Percentiles rank a stretch among this genome's conserved stretches.
Evolutionary conservation across 345 rosid genomes (phyloP).

Genomic region (Populus ilicifolia): DNA sequence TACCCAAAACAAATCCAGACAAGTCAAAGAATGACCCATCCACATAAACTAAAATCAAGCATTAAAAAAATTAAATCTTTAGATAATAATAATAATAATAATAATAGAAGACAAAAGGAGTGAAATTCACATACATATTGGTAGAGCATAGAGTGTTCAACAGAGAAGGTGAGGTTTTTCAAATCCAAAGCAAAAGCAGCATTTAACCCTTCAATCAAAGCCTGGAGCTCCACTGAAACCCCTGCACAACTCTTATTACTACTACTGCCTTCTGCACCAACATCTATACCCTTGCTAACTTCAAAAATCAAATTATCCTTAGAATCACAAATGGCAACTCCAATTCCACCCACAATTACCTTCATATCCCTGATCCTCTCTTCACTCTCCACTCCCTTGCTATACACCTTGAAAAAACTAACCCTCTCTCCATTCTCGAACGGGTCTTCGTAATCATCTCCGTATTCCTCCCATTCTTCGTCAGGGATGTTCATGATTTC

Average conservation of each 20-base stretch:
- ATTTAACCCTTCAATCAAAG: conserved; percentile 58
- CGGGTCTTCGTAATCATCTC: conserved; percentile 48
- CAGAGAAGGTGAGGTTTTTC: conserved; percentile 34
- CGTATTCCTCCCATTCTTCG: conserved; percentile 47
- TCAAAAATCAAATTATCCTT: conserved; percentile 28
- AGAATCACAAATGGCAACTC: conserved; percentile 34
- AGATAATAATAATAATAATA: neutral
- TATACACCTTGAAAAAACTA: conserved; percentile 22
- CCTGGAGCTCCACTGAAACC: conserved; percentile 34
- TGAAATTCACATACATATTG: conserved; percentile 47
- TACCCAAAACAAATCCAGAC: neutral
- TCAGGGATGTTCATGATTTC: conserved; percentile 50
- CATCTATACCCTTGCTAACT: conserved; percentile 29
- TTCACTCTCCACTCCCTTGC: conserved; percentile 34
- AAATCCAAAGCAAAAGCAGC: conserved; percentile 58
- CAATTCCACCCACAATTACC: conserved; percentile 25
- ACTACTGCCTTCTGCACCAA: neutral
- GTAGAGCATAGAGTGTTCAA: conserved; percentile 40
- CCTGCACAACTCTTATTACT: conserved; percentile 24
- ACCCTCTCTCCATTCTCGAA: conserved; percentile 12
- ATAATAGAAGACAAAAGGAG: neutral
- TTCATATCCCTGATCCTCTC: conserved; percentile 24
- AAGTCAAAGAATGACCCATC: neutral
- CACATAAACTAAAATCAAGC: neutral
- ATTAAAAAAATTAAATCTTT: neutral